phyloP scores from a whole-genome alignment of 352 stramenopile genomes.

The Phytophthora tubulina region DNA sequence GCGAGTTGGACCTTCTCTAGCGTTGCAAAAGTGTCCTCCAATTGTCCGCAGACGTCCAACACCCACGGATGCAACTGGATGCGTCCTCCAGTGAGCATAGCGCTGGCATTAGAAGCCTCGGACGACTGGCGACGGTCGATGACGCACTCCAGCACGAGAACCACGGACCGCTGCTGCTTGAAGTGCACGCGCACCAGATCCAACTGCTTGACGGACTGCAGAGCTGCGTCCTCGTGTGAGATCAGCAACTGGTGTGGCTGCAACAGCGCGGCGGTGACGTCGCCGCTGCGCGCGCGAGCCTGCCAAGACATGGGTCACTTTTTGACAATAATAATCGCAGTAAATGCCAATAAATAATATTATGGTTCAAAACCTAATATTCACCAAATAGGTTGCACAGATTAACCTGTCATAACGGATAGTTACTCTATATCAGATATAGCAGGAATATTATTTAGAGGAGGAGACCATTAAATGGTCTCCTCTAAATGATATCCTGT shows the following conservation, averaged over 20 bases:
- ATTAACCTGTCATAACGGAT: too few species aligned
- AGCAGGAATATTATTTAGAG: too few species aligned
- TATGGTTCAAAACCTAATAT: too few species aligned
- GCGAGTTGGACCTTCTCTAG: slow-evolving; percentile 26
- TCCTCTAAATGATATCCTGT: too few species aligned
- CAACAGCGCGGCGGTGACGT: slow-evolving; percentile 28
- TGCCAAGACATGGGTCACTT: slow-evolving; percentile 23
- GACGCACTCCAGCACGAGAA: slow-evolving; percentile 52
- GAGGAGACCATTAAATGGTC: too few species aligned
- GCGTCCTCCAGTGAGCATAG: slow-evolving; percentile 23
- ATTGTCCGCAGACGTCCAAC: slow-evolving; percentile 39
- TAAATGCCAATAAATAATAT: too few species aligned
- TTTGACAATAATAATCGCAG: too few species aligned
- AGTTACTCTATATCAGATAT: too few species aligned
- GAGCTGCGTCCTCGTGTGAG: slow-evolving; percentile 39
- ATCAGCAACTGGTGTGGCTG: slow-evolving; percentile 66
- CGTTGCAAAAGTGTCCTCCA: slow-evolving; percentile 27
- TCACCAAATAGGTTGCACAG: too few species aligned
- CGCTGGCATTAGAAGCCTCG: slow-evolving; percentile 5
- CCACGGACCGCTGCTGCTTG: not conserved
- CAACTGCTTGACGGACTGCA: slow-evolving; percentile 32
- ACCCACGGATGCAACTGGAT: slow-evolving; percentile 70
- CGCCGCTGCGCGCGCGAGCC: slow-evolving; percentile 22
- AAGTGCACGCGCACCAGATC: slow-evolving; percentile 27
- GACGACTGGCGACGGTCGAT: slow-evolving; percentile 35